Base-by-base conservation (phyloP, 371 early-diverging fungal genomes). In the Rhizomucor miehei region DNA sequence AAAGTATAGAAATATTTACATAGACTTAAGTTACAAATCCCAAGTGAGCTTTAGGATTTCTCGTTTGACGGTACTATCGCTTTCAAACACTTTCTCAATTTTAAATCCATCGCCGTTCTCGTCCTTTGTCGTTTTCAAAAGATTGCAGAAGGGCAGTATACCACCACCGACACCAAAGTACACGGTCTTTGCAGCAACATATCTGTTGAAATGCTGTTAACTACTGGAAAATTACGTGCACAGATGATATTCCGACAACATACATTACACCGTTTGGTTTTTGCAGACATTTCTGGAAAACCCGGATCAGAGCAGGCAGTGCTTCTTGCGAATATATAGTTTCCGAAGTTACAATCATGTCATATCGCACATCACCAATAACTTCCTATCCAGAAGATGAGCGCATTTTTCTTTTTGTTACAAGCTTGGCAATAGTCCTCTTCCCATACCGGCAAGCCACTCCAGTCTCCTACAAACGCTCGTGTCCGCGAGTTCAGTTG, bases 161-260 rank as follows among this genome's bases (percentile, higher is more conserved):
- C 89, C 87, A 10, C 91, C 92, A 35, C 87, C 85, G 0, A 89
- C 85, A 20, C 98, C 96, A 85, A 97, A 97, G 64, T 97, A 97
- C 9, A 89, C 83, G 1, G 91, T 83, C 63, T 97, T 97, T 39
- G 96, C 95, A 9, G 95, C 95, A 11, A 97, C 84, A 50, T 88
- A 87, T 12, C 90, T 87, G 67, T 24, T n/a, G 24, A 37, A 0
- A 37, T 16, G 5, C 14, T 36, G 21, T 46, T 34, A 4, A 21
- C 10, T 54, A 19, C 35, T 48, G 29, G 29, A 29, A 8, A 5
- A 29, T 29, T 8, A 29, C 8, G 3, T 29, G 29, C 44, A 16
- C 4, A 1, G 1, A 38, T 14, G 34, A 20, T 40, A 13, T 25
- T 19, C 14, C 35, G 16, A 8, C 44, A 12, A 71, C 82, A 80